phyloP scores from a whole-genome alignment of 2,329 filamentous ascomycete genomes.

The Phaeosphaeriaceae sp. region DNA sequence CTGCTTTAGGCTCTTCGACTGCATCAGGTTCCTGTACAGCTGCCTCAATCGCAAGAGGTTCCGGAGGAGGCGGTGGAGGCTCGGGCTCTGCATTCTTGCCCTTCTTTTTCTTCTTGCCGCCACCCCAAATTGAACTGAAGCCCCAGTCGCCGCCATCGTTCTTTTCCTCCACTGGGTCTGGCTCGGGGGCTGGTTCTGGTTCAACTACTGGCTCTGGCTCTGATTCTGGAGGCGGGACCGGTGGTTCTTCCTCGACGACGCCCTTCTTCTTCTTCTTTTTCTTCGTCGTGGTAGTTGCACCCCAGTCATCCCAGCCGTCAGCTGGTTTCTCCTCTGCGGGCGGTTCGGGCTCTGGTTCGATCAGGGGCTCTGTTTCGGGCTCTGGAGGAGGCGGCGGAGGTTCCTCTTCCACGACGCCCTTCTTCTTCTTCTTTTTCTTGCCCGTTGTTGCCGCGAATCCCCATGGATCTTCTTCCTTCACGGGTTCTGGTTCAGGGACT shows the following conservation, averaged over 20 bases:
- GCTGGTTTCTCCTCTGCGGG: slow-evolving; percentile 30
- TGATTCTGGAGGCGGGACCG: not conserved
- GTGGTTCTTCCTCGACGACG: slow-evolving; percentile 33
- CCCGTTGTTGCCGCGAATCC: slow-evolving; percentile 21
- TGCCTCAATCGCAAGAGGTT: slow-evolving; percentile 25
- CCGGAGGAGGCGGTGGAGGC: slow-evolving; percentile 28
- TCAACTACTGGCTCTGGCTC: slow-evolving; percentile 23
- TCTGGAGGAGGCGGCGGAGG: slow-evolving; percentile 25
- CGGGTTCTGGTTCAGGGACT: not conserved
- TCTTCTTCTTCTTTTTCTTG: slow-evolving; percentile 48
- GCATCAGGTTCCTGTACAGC: slow-evolving; percentile 54
- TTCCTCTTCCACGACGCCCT: slow-evolving; percentile 26
- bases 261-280: slow-evolving; percentile 45
- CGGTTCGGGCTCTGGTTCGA: slow-evolving; percentile 27
- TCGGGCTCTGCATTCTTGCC: slow-evolving; percentile 48
- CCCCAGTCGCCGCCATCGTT: slow-evolving; percentile 45
- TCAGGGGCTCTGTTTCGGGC: slow-evolving; percentile 26
- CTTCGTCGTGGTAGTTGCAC: slow-evolving; percentile 15
- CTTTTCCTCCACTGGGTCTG: slow-evolving; percentile 37
- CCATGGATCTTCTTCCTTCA: slow-evolving; percentile 44
- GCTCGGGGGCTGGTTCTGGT: slow-evolving; percentile 24
- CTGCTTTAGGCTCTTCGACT: slow-evolving; percentile 59
- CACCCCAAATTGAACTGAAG: slow-evolving; percentile 49
- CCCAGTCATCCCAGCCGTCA: slow-evolving; percentile 40
- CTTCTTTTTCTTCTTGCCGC: slow-evolving; percentile 58